Percentiles rank a stretch among this genome's conserved stretches.
Evolutionary conservation across 2,329 filamentous ascomycete species (phyloP).

Genomic region (Xylariaceae sp.): DNA sequence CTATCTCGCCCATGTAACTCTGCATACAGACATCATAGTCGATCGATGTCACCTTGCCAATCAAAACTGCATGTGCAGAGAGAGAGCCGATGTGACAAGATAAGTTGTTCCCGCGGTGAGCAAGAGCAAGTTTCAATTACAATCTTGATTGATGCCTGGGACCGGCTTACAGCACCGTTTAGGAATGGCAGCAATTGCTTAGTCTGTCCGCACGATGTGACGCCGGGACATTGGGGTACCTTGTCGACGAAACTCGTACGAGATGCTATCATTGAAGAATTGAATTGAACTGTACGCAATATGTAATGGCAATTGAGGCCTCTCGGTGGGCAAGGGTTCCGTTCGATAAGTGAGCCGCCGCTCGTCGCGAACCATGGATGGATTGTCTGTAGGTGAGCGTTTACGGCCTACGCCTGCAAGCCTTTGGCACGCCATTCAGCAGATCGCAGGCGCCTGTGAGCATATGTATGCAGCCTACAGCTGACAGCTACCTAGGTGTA

Average conservation of each 20-base stretch:
- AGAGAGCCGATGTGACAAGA: not conserved
- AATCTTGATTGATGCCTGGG: too few species aligned
- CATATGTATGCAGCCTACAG: constrained; percentile 7
- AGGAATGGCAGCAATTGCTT: too few species aligned
- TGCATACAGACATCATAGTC: not conserved
- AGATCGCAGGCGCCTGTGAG: constrained; percentile 17
- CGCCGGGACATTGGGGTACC: too few species aligned
- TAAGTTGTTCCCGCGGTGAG: not conserved
- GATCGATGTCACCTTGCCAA: not conserved
- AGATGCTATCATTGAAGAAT: not conserved
- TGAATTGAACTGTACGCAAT: not conserved
- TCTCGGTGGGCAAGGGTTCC: not conserved
- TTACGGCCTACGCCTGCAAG: constrained; percentile 15
- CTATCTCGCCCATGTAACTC: too few species aligned
- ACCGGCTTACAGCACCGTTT: too few species aligned
- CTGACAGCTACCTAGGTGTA: too few species aligned
- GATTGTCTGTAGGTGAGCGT: constrained; percentile 18
- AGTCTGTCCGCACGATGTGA: too few species aligned
- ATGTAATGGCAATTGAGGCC: not conserved
- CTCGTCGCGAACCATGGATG: not conserved
- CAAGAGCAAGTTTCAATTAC: not conserved
- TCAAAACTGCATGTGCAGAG: not conserved
- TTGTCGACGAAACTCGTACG: too few species aligned
- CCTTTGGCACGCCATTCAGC: constrained; percentile 9
- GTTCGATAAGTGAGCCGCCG: not conserved